Conservation (phyloP, 2,329 filamentous ascomycete genomes). For the Calonectria crousiana region DNA sequence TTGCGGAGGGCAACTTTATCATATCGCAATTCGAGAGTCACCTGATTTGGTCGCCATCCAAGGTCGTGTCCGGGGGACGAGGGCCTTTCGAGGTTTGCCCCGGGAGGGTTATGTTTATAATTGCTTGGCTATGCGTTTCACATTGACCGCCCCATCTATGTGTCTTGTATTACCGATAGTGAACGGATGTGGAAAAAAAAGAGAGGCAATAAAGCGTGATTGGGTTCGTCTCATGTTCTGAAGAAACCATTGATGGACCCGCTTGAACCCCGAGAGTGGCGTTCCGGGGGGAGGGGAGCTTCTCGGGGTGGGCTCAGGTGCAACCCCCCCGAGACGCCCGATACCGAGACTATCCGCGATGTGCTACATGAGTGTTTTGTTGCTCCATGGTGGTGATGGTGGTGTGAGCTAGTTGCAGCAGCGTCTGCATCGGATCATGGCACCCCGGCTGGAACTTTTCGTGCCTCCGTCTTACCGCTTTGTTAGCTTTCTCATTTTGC, state of each 20-base stretch:
- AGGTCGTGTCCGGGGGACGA: not conserved
- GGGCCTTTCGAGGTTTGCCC: not conserved
- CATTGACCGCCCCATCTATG: not conserved
- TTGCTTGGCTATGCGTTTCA: not conserved
- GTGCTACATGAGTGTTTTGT: slow-evolving; percentile 5
- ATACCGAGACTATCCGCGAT: slow-evolving; percentile 7
- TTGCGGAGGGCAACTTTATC: not conserved
- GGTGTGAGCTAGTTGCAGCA: slow-evolving; percentile 26
- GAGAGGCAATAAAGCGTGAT: not conserved
- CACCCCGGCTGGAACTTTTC: slow-evolving; percentile 14
- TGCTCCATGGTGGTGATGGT: slow-evolving; percentile 7
- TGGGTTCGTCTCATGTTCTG: not conserved
- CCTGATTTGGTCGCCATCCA: not conserved
- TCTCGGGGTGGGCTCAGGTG: slow-evolving; percentile 3
- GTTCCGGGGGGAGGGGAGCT: not conserved
- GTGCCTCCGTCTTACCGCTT: slow-evolving; percentile 23
- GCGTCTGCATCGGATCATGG: slow-evolving; percentile 19
- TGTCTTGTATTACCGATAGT: not conserved
- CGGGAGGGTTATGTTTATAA: not conserved
- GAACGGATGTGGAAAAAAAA: not conserved
- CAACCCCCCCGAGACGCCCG: slow-evolving; percentile 20
- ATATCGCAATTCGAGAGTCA: not conserved
- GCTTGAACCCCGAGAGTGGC: slow-evolving; percentile 22
- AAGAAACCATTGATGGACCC: not conserved
- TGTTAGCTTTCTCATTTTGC: not conserved